These are phyloP conservation scores for Fusarium avenaceum DNA, from an alignment of 2,329 filamentous ascomycete species.

Conservation along the genomic window DNA sequence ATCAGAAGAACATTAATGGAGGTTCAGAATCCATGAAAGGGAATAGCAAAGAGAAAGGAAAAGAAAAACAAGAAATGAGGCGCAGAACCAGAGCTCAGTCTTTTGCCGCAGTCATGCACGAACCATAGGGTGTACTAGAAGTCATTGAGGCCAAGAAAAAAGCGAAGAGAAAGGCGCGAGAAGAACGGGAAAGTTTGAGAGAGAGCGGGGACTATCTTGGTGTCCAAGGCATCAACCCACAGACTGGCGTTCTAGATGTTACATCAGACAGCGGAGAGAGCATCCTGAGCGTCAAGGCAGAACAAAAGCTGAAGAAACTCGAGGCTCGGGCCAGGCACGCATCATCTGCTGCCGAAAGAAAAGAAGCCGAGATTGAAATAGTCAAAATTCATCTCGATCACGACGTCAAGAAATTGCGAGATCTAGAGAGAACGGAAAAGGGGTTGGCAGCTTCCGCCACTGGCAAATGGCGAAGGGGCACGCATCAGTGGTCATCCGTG, in stretches of 20 bases:
- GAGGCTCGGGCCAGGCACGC: constrained; percentile 53
- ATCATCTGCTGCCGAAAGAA: constrained; percentile 57
- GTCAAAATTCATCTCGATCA: constrained; percentile 47
- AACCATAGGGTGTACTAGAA: constrained; percentile 10
- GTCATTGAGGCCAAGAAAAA: constrained; percentile 52
- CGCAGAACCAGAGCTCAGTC: neutral
- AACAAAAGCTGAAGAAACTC: constrained; percentile 52
- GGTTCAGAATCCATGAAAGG: neutral
- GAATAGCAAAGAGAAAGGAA: neutral
- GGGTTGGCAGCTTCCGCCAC: constrained; percentile 46
- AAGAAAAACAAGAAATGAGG: neutral
- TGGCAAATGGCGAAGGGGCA: constrained; percentile 61
- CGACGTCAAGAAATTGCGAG: constrained; percentile 58
- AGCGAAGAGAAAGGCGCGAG: constrained; percentile 51
- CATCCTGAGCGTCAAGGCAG: constrained; percentile 50
- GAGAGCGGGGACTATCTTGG: constrained; percentile 71
- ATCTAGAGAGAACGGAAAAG: constrained; percentile 59
- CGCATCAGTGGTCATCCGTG: constrained; percentile 65
- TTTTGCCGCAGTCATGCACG: constrained; percentile 2
- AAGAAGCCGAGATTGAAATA: constrained; percentile 63
- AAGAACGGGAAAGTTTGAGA: constrained; percentile 61
- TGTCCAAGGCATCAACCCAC: constrained; percentile 70
- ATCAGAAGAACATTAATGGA: neutral
- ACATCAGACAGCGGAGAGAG: constrained; percentile 63
- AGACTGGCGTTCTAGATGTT: constrained; percentile 66